Base-by-base conservation (phyloP, 202 grass and related monocot genomes). In the Hordeum pubiflorum region DNA sequence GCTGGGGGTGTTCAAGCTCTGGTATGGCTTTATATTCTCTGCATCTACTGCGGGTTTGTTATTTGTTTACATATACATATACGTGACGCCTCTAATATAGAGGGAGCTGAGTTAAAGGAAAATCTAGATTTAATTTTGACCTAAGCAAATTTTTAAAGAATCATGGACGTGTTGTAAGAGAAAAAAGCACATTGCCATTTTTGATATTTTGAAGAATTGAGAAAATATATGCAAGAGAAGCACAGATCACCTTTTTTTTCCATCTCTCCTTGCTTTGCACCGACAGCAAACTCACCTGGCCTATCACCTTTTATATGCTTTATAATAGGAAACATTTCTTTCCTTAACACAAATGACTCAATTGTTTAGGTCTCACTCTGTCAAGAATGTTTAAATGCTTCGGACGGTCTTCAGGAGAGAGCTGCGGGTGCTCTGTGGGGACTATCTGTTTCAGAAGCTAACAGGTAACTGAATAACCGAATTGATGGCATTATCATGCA, bases 371-470 rank as follows among this genome's bases (percentile, higher is more conserved):
- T 98, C 36, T 86, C 82, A 65, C 92, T 98, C 74, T 90, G 85
- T 40, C 88, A 91, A 88, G 88, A 89, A 84, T 98, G 95, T 87
- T 83, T 88, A 79, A 93, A 91, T 91, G 92, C 90, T 88, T 98
- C 95, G 10, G 84, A 93, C 86, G 95, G 92, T 17, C 92, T 98
- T 79, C 92, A 98, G 69, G 92, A 98, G 89, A 94, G 95, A 86
- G 92, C 92, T 82, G 95, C 95, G 68, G 95, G 95, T 15, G 95
- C 95, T 66, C 78, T 98, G 41, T 98, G 95, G 95, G 95, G 95
- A 69, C 71, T 98, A 82, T 98, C 92, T 73, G 88, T 98, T 82
- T 98, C 95, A 83, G 92, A 98, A 93, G 84, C 90, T 81, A 98
- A 93, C 90, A 98, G 95, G 95, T 97, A 87, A 71, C 81, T 84